A percentile compares a stretch with the other conserved stretches of the same genome.
phyloP scores from a whole-genome alignment of 768 basidiomycete genomes.

The Tricholoma terreum region DNA sequence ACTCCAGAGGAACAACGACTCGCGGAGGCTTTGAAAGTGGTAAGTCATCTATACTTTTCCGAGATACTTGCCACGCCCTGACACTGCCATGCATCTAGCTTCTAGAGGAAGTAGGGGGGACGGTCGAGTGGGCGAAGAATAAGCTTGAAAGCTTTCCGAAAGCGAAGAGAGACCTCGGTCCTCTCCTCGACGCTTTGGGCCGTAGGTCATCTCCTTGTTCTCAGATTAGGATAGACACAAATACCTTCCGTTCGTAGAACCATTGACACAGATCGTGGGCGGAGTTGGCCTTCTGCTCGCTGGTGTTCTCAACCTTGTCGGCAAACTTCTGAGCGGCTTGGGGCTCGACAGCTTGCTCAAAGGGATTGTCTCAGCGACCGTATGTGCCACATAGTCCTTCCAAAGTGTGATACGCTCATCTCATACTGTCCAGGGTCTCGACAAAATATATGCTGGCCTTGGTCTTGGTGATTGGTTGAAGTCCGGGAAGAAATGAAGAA shows the following conservation, averaged over 20 bases:
- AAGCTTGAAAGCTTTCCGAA: slow-evolving; percentile 36
- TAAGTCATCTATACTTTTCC: slow-evolving; percentile 9
- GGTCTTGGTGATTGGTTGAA: neutral
- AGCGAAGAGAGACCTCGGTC: slow-evolving; percentile 36
- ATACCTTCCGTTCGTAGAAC: neutral
- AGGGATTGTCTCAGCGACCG: slow-evolving; percentile 5
- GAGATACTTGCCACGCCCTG: neutral
- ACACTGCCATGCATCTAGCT: slow-evolving; percentile 17
- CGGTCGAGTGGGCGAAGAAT: slow-evolving; percentile 36
- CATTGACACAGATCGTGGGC: slow-evolving; percentile 31
- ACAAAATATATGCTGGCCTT: neutral
- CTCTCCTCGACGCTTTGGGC: slow-evolving; percentile 33
- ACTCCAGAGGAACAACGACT: slow-evolving; percentile 37
- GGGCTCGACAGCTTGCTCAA: slow-evolving; percentile 6
- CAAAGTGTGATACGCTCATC: neutral
- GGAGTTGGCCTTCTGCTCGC: slow-evolving; percentile 34
- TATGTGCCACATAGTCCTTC: neutral
- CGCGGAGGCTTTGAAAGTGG: slow-evolving; percentile 35
- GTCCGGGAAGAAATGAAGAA: neutral
- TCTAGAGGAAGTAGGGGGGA: slow-evolving; percentile 35
- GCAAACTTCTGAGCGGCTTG: slow-evolving; percentile 18
- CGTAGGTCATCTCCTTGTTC: slow-evolving; percentile 19
- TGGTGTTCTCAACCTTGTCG: slow-evolving; percentile 35
- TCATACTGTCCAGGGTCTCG: neutral
- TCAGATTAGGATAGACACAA: neutral